A percentile compares a stretch with the other conserved stretches of the same genome.
phyloP scores from a whole-genome alignment of 495 filamentous ascomycete species.

The Trichoderma reesei region DNA sequence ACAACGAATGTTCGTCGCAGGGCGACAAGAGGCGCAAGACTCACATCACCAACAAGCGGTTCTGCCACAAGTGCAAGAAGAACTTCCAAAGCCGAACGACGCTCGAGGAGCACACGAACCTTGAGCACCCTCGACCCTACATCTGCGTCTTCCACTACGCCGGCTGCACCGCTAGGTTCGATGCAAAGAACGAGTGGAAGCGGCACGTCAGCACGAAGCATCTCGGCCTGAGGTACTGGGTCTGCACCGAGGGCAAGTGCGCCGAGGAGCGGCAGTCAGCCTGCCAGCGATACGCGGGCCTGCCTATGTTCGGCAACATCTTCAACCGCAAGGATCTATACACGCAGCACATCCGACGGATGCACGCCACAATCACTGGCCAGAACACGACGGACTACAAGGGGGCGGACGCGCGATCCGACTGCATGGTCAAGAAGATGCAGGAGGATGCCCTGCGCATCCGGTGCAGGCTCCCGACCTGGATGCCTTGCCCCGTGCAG shows the following conservation, averaged over 20 bases:
- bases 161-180: constrained; percentile 66
- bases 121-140: constrained; percentile 54
- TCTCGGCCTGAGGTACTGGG: constrained; percentile 66
- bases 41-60: not conserved
- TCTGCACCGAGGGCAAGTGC: constrained; percentile 63
- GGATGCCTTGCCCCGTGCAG: constrained; percentile 53
- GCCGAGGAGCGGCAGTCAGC: constrained; percentile 28
- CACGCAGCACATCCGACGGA: constrained; percentile 77
- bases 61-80: constrained; percentile 10
- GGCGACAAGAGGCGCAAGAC: not conserved
- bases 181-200: constrained; percentile 89
- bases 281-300: constrained; percentile 13
- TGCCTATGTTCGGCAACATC: constrained; percentile 42
- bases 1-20: not conserved
- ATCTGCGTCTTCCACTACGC: constrained; percentile 70
- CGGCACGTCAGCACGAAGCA: constrained; percentile 79
- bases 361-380: constrained; percentile 52
- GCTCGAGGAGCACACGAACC: constrained; percentile 41
- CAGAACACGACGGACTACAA: constrained; percentile 32
- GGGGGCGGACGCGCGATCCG: constrained; percentile 29
- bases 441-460: constrained; percentile 48
- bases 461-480: constrained; percentile 50
- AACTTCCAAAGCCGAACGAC: constrained; percentile 25
- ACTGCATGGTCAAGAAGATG: constrained; percentile 35
- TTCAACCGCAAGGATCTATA: constrained; percentile 94